Evolutionary conservation across 768 basidiomycete genomes (phyloP).

Genomic region (Exidia glandulosa): DNA sequence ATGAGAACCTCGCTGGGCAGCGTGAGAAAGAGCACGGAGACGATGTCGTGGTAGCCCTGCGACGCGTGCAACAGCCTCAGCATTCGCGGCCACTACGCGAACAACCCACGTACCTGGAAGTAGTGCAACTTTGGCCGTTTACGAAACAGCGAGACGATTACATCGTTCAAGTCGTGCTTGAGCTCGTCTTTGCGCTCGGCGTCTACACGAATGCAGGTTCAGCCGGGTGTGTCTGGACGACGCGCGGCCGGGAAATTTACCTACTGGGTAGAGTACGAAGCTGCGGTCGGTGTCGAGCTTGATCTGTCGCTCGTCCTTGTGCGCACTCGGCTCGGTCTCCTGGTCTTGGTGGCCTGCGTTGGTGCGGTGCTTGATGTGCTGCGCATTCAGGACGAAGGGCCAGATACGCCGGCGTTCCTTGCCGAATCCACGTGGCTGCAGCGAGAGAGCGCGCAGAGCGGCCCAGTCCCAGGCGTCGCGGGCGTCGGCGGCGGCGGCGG

Average conservation of each 20-base stretch:
- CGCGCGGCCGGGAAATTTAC: conserved; percentile 29
- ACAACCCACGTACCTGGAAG: conserved; percentile 51
- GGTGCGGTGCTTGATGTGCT: not conserved
- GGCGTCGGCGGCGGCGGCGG: not conserved
- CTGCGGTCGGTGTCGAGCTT: conserved; percentile 83
- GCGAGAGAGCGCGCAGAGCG: conserved; percentile 33
- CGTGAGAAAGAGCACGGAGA: conserved; percentile 72
- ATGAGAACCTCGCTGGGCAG: conserved; percentile 50
- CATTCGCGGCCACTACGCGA: not conserved
- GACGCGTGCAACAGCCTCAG: not conserved
- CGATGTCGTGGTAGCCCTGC: conserved; percentile 88
- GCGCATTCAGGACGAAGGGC: conserved; percentile 27
- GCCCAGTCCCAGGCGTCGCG: conserved; percentile 28
- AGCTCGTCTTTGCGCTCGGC: conserved; percentile 34
- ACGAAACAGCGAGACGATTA: conserved; percentile 68
- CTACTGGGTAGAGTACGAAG: conserved; percentile 87
- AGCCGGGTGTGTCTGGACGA: not conserved
- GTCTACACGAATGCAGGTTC: conserved; percentile 1
- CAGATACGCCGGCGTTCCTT: conserved; percentile 43
- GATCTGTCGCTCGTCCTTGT: conserved; percentile 81
- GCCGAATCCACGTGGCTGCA: conserved; percentile 56
- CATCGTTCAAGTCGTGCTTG: conserved; percentile 53
- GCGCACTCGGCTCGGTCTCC: conserved; percentile 19
- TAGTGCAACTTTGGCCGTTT: conserved; percentile 64
- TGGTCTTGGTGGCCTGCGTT: not conserved